Conservation (phyloP, 179 eudicot genomes). For the Patellifolia procumbens region DNA sequence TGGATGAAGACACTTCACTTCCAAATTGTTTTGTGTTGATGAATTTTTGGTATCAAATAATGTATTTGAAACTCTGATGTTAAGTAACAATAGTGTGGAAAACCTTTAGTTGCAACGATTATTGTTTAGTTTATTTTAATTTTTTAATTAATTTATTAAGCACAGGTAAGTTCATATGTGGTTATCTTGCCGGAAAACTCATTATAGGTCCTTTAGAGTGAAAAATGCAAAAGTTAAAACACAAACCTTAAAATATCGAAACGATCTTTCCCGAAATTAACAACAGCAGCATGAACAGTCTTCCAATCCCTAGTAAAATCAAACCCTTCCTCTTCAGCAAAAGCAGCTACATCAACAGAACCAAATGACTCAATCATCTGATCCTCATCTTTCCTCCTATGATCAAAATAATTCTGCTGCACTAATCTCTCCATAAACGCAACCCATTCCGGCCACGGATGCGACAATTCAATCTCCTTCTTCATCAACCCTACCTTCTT, state of each 20-base stretch:
- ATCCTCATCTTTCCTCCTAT: slow-evolving; percentile 74
- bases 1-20: too few species aligned
- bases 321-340: slow-evolving; percentile 39
- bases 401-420: slow-evolving; percentile 86
- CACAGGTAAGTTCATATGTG: too few species aligned
- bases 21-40: too few species aligned
- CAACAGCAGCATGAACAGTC: slow-evolving; percentile 62
- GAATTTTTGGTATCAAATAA: too few species aligned
- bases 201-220: too few species aligned
- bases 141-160: too few species aligned
- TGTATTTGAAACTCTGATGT: too few species aligned
- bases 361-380: slow-evolving; percentile 59
- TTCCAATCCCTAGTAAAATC: slow-evolving; percentile 80
- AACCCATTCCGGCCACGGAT: slow-evolving; percentile 94
- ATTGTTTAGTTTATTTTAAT: too few species aligned
- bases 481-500: slow-evolving; percentile 37
- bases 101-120: too few species aligned
- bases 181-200: too few species aligned
- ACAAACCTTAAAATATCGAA: slow-evolving; percentile 75
- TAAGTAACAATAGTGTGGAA: too few species aligned
- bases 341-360: slow-evolving; percentile 30
- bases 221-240: too few species aligned
- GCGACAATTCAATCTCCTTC: slow-evolving; percentile 69
- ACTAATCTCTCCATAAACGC: slow-evolving; percentile 88
- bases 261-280: slow-evolving; percentile 71